These are phyloP conservation scores for Leucogyrophana mollusca DNA, from an alignment of 768 basidiomycete species.

Conservation along the genomic window DNA sequence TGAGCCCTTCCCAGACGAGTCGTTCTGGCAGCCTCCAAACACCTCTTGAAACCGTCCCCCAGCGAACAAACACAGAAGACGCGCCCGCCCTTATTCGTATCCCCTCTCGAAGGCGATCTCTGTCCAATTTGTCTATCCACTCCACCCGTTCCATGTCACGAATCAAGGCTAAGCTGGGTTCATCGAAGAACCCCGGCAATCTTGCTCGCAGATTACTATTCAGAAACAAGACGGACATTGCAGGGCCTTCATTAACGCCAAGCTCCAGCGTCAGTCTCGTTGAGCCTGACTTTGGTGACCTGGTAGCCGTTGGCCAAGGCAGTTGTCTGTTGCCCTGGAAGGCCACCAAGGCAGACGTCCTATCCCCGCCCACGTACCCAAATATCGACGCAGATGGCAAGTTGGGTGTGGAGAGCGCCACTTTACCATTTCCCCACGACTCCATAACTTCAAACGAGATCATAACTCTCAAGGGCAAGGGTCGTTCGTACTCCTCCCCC, in stretches of 20 bases:
- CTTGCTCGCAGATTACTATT: constrained; percentile 57
- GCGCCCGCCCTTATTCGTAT: constrained; percentile 30
- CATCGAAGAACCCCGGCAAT: constrained; percentile 42
- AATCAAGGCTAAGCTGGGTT: constrained; percentile 46
- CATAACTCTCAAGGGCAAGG: constrained; percentile 42
- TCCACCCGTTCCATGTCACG: constrained; percentile 45
- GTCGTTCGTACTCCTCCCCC: constrained; percentile 64
- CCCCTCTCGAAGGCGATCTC: constrained; percentile 51
- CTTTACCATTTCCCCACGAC: constrained; percentile 8
- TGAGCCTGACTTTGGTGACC: constrained; percentile 12
- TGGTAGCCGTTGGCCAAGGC: constrained; percentile 25
- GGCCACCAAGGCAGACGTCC: constrained; percentile 26
- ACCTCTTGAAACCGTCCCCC: constrained; percentile 16
- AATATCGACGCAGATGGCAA: constrained; percentile 6
- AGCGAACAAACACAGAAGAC: constrained; percentile 11
- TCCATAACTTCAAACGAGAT: constrained; percentile 15
- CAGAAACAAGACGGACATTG: constrained; percentile 34
- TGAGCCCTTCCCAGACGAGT: constrained; percentile 10
- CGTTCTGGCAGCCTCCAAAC: constrained; percentile 16
- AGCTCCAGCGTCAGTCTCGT: constrained; percentile 1
- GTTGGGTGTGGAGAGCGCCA: not conserved
- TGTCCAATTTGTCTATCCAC: constrained; percentile 50
- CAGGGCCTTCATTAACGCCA: constrained; percentile 9
- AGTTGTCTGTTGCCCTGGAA: constrained; percentile 46
- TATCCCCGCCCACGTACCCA: constrained; percentile 6